Percentiles rank a stretch among this genome's conserved stretches.
Evolutionary conservation across 148 eudicot species (phyloP).

Genomic region (Silene conica): DNA sequence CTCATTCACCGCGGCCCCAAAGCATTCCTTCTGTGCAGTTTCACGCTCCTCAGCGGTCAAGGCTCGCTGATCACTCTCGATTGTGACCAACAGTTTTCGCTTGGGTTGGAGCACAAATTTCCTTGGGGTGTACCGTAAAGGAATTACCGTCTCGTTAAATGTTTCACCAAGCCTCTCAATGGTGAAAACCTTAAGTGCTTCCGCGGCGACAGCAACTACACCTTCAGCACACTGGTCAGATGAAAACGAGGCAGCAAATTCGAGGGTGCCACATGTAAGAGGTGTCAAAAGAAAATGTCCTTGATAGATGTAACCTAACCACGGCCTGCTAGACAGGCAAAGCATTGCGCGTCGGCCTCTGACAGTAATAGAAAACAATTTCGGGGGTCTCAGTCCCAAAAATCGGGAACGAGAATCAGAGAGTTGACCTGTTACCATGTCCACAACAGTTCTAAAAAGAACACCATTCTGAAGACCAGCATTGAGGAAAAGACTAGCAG

Average conservation of each 20-base stretch:
- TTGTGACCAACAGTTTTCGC: slow-evolving; percentile 62
- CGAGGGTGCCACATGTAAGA: slow-evolving; percentile 85
- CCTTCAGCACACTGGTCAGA: slow-evolving; percentile 99
- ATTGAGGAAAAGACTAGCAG: slow-evolving; percentile 91
- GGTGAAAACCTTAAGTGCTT: slow-evolving; percentile 84
- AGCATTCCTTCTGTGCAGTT: slow-evolving; percentile 74
- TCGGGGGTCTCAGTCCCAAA: slow-evolving; percentile 85
- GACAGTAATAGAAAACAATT: slow-evolving; percentile 70
- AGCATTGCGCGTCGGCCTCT: slow-evolving; percentile 95
- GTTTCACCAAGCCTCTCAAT: slow-evolving; percentile 96
- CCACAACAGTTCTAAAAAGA: slow-evolving; percentile 90
- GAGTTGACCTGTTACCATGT: slow-evolving; percentile 95
- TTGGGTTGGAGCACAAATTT: slow-evolving; percentile 90
- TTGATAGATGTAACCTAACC: slow-evolving; percentile 98
- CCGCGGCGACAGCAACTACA: slow-evolving; percentile 97
- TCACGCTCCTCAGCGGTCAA: slow-evolving; percentile 91
- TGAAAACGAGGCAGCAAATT: slow-evolving; percentile 92
- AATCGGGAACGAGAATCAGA: slow-evolving; percentile 97
- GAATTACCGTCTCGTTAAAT: slow-evolving; percentile 82
- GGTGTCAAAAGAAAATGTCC: slow-evolving; percentile 96
- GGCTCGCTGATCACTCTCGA: slow-evolving; percentile 98
- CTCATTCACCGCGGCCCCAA: slow-evolving; percentile 77
- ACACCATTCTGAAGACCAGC: slow-evolving; percentile 95
- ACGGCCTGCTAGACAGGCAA: slow-evolving; percentile 94
- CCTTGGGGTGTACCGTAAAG: slow-evolving; percentile 92